Base-by-base conservation (phyloP, 768 basidiomycete genomes). In the Pholiota conissans region DNA sequence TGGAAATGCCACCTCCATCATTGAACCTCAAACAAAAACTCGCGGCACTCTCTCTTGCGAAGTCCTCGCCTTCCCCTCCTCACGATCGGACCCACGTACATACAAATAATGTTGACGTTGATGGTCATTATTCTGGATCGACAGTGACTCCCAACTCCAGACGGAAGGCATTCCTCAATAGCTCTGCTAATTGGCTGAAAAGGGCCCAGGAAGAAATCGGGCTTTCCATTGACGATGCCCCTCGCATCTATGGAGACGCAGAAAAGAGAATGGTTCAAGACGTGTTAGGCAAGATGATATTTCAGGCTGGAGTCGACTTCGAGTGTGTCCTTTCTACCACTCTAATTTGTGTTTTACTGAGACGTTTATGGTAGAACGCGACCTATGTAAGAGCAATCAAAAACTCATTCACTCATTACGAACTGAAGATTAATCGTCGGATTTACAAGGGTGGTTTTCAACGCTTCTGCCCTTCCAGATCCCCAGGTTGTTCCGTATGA, bases 241-340 rank as follows among this genome's bases (percentile, higher is more conserved):
- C 64, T n/a, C 53, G 70, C 58, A 64, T 67, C 45, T 79, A 84
- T 42, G 75, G 73, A 53, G 73, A 89, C 11, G 81, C 85, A 59
- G 83, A 84, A 35, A 76, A 83, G 58, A 81, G 82, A 39, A 73
- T 85, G 58, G 70, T 91, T 11, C 86, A 90, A 60, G 81, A 85
- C 14, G 81, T 89, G 27, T 81, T 94, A 76, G 67, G 74, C 35
- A 84, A 77, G 69, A 77, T 94, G 74, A 91, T 94, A 45, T 93
- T 90, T 64, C 92, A 93, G 68, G 93, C 93, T 42, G 93, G 93
- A 2, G 89, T 93, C 56, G 93, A 95, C 73, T 93, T 85, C 62
- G 91, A 93, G 93, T 95, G 64, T 67, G 88, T 39, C 34, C 49
- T 13, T 51, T 55, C 32, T 40, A 24, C 45, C 40, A 42, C 49